Percentiles rank a stretch among this genome's conserved stretches.
These are phyloP conservation scores for Omphalotus olearius DNA, from an alignment of 1,284 basidiomycete species.

Conservation along the genomic window DNA sequence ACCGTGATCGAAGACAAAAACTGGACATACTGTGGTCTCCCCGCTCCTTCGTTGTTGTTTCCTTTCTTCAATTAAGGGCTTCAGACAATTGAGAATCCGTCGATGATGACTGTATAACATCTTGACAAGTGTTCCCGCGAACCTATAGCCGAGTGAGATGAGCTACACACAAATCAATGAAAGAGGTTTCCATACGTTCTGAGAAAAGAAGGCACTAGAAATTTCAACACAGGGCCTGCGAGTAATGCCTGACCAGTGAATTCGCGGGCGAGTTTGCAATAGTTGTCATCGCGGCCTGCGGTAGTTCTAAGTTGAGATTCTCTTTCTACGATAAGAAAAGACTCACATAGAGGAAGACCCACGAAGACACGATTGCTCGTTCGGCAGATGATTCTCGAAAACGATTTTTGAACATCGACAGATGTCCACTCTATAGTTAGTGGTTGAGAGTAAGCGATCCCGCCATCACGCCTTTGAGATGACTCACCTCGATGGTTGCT, in stretches of 20 bases:
- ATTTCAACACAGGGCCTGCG: slow-evolving; percentile 18
- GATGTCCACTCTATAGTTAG: slow-evolving; percentile 18
- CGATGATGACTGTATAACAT: slow-evolving; percentile 24
- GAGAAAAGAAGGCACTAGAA: slow-evolving; percentile 22
- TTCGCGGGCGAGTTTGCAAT: slow-evolving; percentile 17
- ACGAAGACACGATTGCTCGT: slow-evolving; percentile 40
- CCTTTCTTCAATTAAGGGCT: slow-evolving; percentile 29
- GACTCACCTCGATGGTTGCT: background rate
- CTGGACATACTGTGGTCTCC: slow-evolving; percentile 10
- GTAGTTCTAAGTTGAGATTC: slow-evolving; percentile 3
- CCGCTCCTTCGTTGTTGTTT: slow-evolving; percentile 17
- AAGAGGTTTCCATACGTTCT: slow-evolving; percentile 22
- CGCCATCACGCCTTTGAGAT: background rate
- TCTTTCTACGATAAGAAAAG: slow-evolving; percentile 4
- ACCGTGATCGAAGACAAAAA: background rate
- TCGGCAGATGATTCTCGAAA: slow-evolving; percentile 27
- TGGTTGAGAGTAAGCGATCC: background rate
- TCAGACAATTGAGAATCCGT: slow-evolving; percentile 26
- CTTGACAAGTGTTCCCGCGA: slow-evolving; percentile 17
- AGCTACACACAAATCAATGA: background rate
- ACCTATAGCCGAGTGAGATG: background rate
- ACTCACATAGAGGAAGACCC: slow-evolving; percentile 37
- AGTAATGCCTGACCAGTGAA: slow-evolving; percentile 18
- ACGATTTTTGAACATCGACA: slow-evolving; percentile 17
- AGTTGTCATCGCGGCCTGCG: slow-evolving; percentile 18